Evolutionary conservation across 2,329 filamentous ascomycete species (phyloP).

Genomic region (Beauveria pseudobassiana): DNA sequence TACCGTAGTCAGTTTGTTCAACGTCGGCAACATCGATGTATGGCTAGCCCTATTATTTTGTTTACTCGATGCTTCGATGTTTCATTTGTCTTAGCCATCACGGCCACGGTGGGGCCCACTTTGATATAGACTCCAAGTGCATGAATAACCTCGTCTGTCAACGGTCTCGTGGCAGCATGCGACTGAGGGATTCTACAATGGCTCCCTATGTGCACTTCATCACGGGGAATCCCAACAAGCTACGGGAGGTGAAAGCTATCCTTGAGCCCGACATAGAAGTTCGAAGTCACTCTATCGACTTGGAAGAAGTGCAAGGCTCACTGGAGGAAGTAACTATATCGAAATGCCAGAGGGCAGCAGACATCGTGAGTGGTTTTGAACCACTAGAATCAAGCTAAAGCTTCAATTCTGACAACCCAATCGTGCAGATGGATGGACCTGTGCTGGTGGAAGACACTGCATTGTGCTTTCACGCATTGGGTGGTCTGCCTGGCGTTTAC

Average conservation of each 20-base stretch:
- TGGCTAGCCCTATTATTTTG: too few relatives aligned
- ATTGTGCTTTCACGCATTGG: constrained; percentile 83
- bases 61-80: too few relatives aligned
- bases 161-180: too few relatives aligned
- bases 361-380: constrained; percentile 43
- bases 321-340: constrained; percentile 86
- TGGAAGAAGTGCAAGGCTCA: constrained; percentile 85
- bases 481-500: constrained; percentile 90
- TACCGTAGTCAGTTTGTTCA: too few relatives aligned
- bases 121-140: too few relatives aligned
- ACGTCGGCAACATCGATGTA: too few relatives aligned
- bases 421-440: constrained; percentile 65
- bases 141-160: background rate
- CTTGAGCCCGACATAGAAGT: constrained; percentile 68
- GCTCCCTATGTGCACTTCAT: constrained; percentile 71
- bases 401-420: background rate
- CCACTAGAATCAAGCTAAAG: background rate
- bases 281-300: constrained; percentile 65
- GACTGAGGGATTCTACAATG: constrained; percentile 25
- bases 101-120: too few relatives aligned
- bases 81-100: too few relatives aligned
- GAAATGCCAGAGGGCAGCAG: constrained; percentile 78
- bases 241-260: constrained; percentile 82
- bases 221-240: constrained; percentile 92
- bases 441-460: constrained; percentile 95